Base-by-base conservation (phyloP, 2,329 filamentous ascomycete genomes). In the Colletotrichum cereale region DNA sequence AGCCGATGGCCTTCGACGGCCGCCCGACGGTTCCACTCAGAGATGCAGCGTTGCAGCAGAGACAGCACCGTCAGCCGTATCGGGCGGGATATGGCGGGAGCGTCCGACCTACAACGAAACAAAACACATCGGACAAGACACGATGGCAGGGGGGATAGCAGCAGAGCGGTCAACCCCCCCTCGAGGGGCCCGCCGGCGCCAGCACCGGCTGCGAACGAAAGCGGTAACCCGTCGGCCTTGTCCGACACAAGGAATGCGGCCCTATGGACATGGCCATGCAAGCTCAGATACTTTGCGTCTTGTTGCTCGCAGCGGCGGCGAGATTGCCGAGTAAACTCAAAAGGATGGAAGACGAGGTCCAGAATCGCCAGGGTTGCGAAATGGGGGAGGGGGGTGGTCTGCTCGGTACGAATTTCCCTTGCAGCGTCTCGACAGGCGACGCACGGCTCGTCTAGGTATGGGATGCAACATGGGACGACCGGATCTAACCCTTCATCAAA, bases 391-490 rank as follows among this genome's bases (percentile, higher is more conserved):
- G 52, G 36, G 31, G 42, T 62, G 42, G 21, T 40, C n/a, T 56
- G 62, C 55, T 53, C 53, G 38, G 50, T 58, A 55, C 16, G 62
- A 66, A 56, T 70, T 55, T 50, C 48, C 62, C 31, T 47, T 56
- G 62, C 55, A 66, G 52, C 18, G 29, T 42, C 26, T 18, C 47
- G 47, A 29, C 62, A 66, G 62, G 67, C 21, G 61, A 18, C 62
- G 67, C 67, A 66, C 62, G 67, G 67, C 55, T 61, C 36, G 38
- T 47, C 53, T 29, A 34, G 31, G 24, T 36, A 47, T 7, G 18
- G 66, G 53, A 66, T 29, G 36, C 53, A 47, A 66, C 66, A 66
- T 65, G 66, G 66, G 58, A 44, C 44, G 44, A 16, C 29, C 11
- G 55, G 21, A 61, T 57, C 38, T 26, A 50, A 56, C 42, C 42